Evolutionary conservation across 768 basidiomycete genomes (phyloP).

Genomic region (Exidia glandulosa): DNA sequence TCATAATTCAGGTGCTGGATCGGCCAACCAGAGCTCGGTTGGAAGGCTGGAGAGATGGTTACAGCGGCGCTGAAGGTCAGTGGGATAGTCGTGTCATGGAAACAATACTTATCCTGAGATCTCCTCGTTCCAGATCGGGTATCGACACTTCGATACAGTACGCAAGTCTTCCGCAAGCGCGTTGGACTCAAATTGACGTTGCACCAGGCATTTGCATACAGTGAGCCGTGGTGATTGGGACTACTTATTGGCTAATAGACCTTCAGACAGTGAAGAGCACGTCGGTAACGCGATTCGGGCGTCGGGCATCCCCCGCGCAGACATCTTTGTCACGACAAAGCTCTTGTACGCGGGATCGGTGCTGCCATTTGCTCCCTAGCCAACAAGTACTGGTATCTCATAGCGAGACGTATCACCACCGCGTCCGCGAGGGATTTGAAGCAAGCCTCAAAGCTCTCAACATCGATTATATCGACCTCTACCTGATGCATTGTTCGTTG

Average conservation of each 20-base stretch:
- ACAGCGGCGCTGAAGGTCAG: not conserved
- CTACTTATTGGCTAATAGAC: not conserved
- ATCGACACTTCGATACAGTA: not conserved
- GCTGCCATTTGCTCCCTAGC: no score
- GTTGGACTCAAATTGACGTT: not conserved
- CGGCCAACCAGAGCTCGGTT: not conserved
- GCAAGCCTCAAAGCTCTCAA: constrained; percentile 29
- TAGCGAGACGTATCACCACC: constrained; percentile 20
- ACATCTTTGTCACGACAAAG: constrained; percentile 19
- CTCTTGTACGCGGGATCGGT: not conserved
- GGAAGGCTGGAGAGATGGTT: not conserved
- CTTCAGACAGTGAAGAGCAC: constrained; percentile 31
- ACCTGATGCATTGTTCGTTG: constrained; percentile 24
- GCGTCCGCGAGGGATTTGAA: constrained; percentile 30
- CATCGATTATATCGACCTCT: constrained; percentile 39
- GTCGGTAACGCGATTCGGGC: constrained; percentile 36
- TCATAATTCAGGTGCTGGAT: not conserved
- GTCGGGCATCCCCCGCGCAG: constrained; percentile 9
- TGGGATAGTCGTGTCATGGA: not conserved
- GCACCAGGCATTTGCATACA: not conserved
- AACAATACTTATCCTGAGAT: not conserved
- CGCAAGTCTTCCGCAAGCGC: not conserved
- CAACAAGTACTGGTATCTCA: not conserved
- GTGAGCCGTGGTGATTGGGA: not conserved
- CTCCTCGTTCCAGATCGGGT: not conserved